phyloP scores from a whole-genome alignment of 805 yeast genomes.

The Lipomyces yamanashiensis region DNA sequence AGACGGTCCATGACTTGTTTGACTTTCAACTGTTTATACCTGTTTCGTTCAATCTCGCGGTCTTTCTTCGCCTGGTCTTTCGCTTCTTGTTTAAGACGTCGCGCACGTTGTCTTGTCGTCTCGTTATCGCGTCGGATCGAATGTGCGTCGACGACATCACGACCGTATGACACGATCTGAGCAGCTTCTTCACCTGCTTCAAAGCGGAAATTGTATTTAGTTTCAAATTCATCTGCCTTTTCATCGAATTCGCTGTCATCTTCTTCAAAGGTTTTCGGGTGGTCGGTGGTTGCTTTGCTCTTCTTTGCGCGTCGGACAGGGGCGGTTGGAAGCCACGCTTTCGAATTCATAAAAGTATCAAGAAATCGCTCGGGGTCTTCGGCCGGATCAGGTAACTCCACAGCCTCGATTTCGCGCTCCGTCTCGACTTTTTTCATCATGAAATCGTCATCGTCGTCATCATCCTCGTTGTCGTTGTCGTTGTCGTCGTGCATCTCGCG shows the following conservation, averaged over 20 bases:
- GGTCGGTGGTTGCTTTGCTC: background rate
- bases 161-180: constrained; percentile 91
- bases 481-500: constrained; percentile 69
- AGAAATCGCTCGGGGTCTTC: constrained; percentile 70
- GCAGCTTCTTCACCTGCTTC: constrained; percentile 76
- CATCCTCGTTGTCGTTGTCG: constrained; percentile 49
- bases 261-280: constrained; percentile 29
- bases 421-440: constrained; percentile 63
- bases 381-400: constrained; percentile 67
- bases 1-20: constrained; percentile 77
- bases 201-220: constrained; percentile 90
- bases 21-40: constrained; percentile 75
- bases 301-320: constrained; percentile 6
- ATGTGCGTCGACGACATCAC: constrained; percentile 69
- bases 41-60: constrained; percentile 64
- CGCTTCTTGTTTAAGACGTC: constrained; percentile 69
- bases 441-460: constrained; percentile 51
- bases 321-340: constrained; percentile 78
- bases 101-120: constrained; percentile 76
- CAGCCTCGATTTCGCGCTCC: constrained; percentile 44
- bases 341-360: constrained; percentile 68
- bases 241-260: constrained; percentile 85
- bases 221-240: constrained; percentile 88
- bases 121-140: constrained; percentile 82
- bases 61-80: constrained; percentile 57